Evolutionary conservation across 495 filamentous ascomycete species (phyloP), one percentile per base, ranked within the genome.

Genomic region (Astrothelium subdiscretum): DNA sequence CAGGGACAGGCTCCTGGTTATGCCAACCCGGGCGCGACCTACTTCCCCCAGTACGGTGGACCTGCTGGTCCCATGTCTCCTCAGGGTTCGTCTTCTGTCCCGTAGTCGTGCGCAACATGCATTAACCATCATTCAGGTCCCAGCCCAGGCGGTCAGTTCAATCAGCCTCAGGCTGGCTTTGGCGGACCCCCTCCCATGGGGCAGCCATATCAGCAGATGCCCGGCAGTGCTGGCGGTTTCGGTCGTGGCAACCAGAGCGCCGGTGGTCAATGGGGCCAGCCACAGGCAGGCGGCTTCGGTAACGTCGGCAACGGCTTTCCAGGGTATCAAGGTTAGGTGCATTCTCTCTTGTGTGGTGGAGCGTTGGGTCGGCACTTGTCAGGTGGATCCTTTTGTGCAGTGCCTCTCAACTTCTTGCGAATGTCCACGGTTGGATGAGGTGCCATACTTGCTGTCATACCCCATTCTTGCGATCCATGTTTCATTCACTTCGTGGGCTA

Each of bases 21-120:
- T 80, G 86, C 87, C 63, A 83, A 85, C 68, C 89, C 86, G 0
- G 89, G 90, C 10, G 84, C 82, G 40, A 84, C 89, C 24, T 97
- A 88, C 79, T 98, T 96, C 75, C 95, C 94, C 65, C 95, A 97
- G 74, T 98, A 97, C 69, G 85, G 84, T 67, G 82, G 81, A 44
- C 81, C 83, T 62, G 68, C 63, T n/a, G 85, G 85, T 63, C 84
- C 86, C 31, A 91, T 90, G 85, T 86, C 84, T 71, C 85, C 84
- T 73, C 82, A 83, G 77, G 81, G 83, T 80, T 75, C 62, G 71
- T 68, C 65, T 67, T 52, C 81, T 60, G 80, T 76, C 44, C 81
- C 80, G 66, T 42, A n/a, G n/a, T 44, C 60, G 26, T 65, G 52
- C 32, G 63, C 58, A 26, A 65, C 68, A 64, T 60, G 70, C 57